phyloP scores from a whole-genome alignment of 2,329 filamentous ascomycete genomes.

The Aspergillus sp. region DNA sequence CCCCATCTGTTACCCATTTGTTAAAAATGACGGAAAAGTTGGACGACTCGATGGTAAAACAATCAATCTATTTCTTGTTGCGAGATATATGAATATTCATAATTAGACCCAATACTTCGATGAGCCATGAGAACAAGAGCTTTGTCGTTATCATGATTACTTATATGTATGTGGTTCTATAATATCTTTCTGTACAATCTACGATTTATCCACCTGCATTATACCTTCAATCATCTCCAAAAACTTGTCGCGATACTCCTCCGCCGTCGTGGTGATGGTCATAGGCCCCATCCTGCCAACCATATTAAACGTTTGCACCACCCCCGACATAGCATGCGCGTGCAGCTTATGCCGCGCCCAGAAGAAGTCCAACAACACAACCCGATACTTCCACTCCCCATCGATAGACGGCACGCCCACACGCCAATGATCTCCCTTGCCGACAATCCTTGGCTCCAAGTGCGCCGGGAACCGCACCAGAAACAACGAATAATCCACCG shows the following conservation, averaged over 20 bases:
- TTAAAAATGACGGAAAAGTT: no score
- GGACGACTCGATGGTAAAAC: no score
- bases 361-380: conserved; percentile 65
- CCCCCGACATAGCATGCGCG: conserved; percentile 56
- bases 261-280: conserved; percentile 63
- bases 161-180: background rate
- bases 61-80: no score
- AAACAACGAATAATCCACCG: conserved; percentile 69
- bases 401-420: conserved; percentile 54
- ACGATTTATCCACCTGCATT: conserved; percentile 26
- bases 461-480: conserved; percentile 51
- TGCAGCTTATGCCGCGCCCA: conserved; percentile 66
- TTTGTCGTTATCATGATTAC: background rate
- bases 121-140: conserved; percentile 2
- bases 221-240: conserved; percentile 44
- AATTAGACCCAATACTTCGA: background rate
- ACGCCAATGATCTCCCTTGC: conserved; percentile 46
- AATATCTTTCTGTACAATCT: background rate
- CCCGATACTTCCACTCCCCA: conserved; percentile 59
- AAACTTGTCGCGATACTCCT: conserved; percentile 57
- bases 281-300: conserved; percentile 60
- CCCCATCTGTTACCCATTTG: no score
- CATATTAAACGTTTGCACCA: conserved; percentile 57
- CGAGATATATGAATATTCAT: no score
- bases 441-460: conserved; percentile 24